Evolutionary conservation across 176 grass and related monocot genomes (phyloP).

Genomic region (Coix lacrymajobi): DNA sequence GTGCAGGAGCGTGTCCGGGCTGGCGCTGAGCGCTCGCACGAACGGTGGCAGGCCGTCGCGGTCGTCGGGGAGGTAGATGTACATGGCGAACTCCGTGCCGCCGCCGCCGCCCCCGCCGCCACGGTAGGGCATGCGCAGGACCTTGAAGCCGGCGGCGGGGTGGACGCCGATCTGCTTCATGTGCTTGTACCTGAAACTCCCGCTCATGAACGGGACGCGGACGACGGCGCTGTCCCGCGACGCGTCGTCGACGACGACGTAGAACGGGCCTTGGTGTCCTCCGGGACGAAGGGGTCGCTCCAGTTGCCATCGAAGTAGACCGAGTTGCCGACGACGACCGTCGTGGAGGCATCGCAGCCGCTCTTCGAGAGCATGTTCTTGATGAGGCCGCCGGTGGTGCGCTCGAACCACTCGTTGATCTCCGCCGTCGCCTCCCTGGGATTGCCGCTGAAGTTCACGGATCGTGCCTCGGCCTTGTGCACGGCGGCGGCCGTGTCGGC

Average conservation of each 20-base stretch:
- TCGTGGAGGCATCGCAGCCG: not conserved
- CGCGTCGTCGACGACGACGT: not conserved
- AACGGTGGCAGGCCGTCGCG: not conserved
- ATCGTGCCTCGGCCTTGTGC: not conserved
- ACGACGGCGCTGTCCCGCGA: not conserved
- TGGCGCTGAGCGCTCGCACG: not conserved
- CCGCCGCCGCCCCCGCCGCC: not conserved
- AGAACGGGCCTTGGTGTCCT: not conserved
- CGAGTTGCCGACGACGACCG: not conserved
- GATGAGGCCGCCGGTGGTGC: not conserved
- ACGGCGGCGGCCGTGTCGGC: not conserved
- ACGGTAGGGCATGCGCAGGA: not conserved
- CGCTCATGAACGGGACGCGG: not conserved
- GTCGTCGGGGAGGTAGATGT: not conserved
- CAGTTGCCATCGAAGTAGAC: not conserved
- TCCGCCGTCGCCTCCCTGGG: not conserved
- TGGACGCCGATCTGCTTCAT: not conserved
- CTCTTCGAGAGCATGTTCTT: not conserved
- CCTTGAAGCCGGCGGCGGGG: not conserved
- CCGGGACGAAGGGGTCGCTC: not conserved
- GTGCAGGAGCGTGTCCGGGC: not conserved
- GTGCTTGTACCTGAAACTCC: accelerated
- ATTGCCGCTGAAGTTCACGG: not conserved
- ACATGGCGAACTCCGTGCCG: not conserved
- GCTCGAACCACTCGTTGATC: not conserved